Percentiles rank a stretch among this genome's conserved stretches.
These are phyloP conservation scores for Amylocystis lapponica DNA, from an alignment of 768 basidiomycete genomes.

Conservation along the genomic window DNA sequence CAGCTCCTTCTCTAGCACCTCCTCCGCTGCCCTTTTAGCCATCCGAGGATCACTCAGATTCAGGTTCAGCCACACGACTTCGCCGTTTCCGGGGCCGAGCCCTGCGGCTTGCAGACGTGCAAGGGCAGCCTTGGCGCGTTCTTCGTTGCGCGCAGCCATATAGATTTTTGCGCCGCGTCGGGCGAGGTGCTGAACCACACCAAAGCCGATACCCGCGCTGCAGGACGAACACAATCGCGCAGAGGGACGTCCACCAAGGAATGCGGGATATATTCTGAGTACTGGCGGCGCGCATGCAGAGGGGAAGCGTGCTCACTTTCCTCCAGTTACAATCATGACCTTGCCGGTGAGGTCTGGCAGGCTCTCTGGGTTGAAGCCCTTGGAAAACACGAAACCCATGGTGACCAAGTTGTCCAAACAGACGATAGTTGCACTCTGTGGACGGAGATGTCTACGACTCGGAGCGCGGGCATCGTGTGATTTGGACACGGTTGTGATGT, in stretches of 20 bases:
- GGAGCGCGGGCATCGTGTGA: too few species aligned
- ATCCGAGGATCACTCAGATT: conserved; percentile 44
- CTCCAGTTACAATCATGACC: conserved; percentile 55
- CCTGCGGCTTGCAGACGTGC: conserved; percentile 38
- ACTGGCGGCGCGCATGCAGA: not conserved
- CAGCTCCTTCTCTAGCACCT: conserved; percentile 42
- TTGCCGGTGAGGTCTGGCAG: conserved; percentile 43
- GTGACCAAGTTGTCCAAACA: too few species aligned
- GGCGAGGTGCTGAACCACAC: conserved; percentile 46
- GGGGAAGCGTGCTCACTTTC: conserved; percentile 37
- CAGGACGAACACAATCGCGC: not conserved
- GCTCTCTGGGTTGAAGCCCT: conserved; percentile 32
- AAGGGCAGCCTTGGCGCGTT: conserved; percentile 43
- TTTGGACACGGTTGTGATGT: not conserved
- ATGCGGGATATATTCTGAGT: not conserved
- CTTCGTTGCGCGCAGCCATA: conserved; percentile 45
- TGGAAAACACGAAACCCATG: conserved; percentile 10
- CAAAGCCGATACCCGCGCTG: conserved; percentile 45
- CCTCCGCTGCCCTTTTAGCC: conserved; percentile 43
- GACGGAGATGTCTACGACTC: too few species aligned
- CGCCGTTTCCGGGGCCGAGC: conserved; percentile 37
- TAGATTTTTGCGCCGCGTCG: conserved; percentile 56
- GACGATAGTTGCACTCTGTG: too few species aligned
- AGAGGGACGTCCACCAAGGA: not conserved
- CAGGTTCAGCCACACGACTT: conserved; percentile 44